Conservation (phyloP, 2,329 filamentous ascomycete genomes). For the Aspergillus sp. region DNA sequence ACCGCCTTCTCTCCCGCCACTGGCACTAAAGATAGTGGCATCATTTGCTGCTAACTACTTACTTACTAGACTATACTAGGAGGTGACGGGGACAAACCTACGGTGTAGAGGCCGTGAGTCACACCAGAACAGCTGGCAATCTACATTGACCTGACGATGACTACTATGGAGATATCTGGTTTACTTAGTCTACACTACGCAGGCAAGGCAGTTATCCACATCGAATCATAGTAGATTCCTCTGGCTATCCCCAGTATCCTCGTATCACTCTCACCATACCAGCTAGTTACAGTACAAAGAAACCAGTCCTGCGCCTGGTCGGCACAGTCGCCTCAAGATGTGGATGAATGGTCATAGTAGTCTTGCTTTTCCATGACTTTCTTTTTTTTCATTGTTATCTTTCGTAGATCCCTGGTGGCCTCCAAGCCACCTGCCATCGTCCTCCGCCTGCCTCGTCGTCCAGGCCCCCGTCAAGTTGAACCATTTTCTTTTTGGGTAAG, state of each 20-base stretch:
- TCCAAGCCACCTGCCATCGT: background rate
- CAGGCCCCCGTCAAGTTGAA: conserved; percentile 15
- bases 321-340: conserved; percentile 15
- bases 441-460: conserved; percentile 13
- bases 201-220: background rate
- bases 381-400: conserved; percentile 9
- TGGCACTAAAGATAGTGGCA: background rate
- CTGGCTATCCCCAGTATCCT: conserved; percentile 5
- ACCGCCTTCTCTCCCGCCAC: background rate
- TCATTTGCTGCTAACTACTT: no score
- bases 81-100: background rate
- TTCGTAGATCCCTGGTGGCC: background rate
- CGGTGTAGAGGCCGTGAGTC: background rate
- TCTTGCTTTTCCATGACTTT: conserved; percentile 18
- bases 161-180: no score
- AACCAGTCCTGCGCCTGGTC: conserved; percentile 15
- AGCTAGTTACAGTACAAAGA: conserved; percentile 33
- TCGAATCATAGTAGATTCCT: conserved; percentile 19
- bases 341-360: conserved; percentile 13
- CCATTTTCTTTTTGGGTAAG: conserved; percentile 11
- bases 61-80: background rate
- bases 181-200: no score
- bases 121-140: background rate
- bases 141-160: background rate
- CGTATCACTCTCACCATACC: conserved; percentile 5